Conservation (phyloP, 2,329 filamentous ascomycete species). For the Pyricularia sp. region DNA sequence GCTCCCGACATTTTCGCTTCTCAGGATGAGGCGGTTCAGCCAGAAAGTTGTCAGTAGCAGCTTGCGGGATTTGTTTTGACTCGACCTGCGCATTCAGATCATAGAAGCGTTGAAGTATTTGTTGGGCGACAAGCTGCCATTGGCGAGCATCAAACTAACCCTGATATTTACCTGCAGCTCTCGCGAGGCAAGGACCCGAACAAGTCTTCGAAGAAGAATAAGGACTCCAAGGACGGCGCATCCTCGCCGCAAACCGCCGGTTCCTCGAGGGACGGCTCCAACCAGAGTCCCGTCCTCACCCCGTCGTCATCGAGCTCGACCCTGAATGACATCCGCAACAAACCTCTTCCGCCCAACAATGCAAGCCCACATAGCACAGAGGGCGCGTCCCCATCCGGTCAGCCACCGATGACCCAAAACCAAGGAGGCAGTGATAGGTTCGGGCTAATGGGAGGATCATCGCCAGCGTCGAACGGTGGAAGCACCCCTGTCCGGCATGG, state of each 20-base stretch:
- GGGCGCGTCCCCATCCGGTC: constrained; percentile 14
- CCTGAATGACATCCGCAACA: constrained; percentile 76
- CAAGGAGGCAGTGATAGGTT: constrained; percentile 26
- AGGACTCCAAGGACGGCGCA: constrained; percentile 65
- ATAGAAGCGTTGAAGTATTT: background rate
- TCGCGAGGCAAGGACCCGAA: constrained; percentile 80
- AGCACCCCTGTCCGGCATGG: constrained; percentile 56
- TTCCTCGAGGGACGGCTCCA: constrained; percentile 38
- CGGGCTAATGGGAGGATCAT: constrained; percentile 21
- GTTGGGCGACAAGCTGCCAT: background rate
- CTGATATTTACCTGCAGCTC: constrained; percentile 55
- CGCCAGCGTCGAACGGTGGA: constrained; percentile 38
- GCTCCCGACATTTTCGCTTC: background rate
- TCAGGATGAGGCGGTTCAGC: constrained; percentile 92
- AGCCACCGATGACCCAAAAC: constrained; percentile 15
- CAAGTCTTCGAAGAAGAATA: constrained; percentile 74
- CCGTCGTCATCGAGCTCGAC: constrained; percentile 85
- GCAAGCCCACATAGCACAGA: constrained; percentile 31
- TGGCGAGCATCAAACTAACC: background rate
- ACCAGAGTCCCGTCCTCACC: constrained; percentile 58
- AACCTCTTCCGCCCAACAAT: constrained; percentile 57
- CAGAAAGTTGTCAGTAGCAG: constrained; percentile 79
- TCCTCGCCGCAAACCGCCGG: constrained; percentile 61
- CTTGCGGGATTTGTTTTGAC: constrained; percentile 7
- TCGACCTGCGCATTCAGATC: background rate